A percentile compares a stretch with the other conserved stretches of the same genome.
phyloP scores from a whole-genome alignment of 768 basidiomycete species.

The Xerocomellus amylosporus region DNA sequence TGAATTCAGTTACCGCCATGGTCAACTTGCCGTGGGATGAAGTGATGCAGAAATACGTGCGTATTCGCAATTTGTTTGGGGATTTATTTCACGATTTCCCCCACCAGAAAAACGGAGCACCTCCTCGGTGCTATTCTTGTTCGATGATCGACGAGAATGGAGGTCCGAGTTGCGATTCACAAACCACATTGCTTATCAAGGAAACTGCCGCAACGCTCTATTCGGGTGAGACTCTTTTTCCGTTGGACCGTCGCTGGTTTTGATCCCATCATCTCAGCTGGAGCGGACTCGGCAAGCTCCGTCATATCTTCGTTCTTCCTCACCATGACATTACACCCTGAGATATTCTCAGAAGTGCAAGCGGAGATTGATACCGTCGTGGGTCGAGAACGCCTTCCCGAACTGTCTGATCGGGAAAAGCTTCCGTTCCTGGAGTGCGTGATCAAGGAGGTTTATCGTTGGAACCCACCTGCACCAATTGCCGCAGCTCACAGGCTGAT shows the following conservation, averaged over 20 bases:
- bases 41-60: conserved; percentile 2
- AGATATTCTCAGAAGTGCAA: neutral
- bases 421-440: conserved; percentile 38
- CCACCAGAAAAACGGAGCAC: neutral
- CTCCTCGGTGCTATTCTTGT: neutral
- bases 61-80: neutral
- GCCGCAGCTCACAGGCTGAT: conserved; percentile 11
- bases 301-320: conserved; percentile 4
- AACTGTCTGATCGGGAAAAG: conserved; percentile 36
- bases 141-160: conserved; percentile 4
- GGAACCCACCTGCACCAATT: conserved; percentile 11
- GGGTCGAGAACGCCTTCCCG: neutral
- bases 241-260: neutral
- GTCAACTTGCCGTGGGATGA: conserved; percentile 5
- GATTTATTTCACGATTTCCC: neutral
- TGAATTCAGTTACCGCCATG: conserved; percentile 1
- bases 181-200: neutral
- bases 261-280: neutral
- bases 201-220: conserved; percentile 5
- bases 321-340: neutral
- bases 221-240: neutral
- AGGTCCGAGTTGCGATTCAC: neutral
- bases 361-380: neutral
- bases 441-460: conserved; percentile 24
- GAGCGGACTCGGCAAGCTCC: conserved; percentile 3